These are phyloP conservation scores for Rauvolfia tetraphylla DNA, from an alignment of 257 asterid genomes.

Conservation along the genomic window DNA sequence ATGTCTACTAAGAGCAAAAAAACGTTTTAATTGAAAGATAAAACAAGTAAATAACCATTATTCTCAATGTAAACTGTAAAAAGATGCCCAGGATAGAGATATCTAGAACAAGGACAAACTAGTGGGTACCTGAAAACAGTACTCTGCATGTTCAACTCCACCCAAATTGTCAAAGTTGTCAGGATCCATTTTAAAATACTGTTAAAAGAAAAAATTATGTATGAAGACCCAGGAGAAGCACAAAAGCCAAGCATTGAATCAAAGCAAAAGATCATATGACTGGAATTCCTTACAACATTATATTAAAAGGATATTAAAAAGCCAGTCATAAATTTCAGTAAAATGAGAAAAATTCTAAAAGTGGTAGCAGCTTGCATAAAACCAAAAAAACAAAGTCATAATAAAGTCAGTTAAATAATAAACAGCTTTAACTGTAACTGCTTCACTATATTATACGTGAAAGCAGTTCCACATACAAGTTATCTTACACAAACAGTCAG, in stretches of 20 bases:
- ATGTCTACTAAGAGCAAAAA: not conserved
- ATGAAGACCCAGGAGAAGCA: not conserved
- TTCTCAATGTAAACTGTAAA: not conserved
- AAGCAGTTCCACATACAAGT: no score
- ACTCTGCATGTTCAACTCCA: slow-evolving; percentile 72
- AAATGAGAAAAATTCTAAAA: not conserved
- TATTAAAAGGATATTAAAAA: not conserved
- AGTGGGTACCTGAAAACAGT: slow-evolving; percentile 78
- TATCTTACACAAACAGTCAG: not conserved
- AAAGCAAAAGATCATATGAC: not conserved
- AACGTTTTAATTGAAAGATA: not conserved
- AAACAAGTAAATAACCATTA: not conserved
- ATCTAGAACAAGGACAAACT: not conserved
- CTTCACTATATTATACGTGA: no score
- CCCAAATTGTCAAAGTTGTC: slow-evolving; percentile 61
- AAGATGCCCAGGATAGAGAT: not conserved
- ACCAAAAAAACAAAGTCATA: not conserved
- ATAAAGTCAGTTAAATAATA: not conserved
- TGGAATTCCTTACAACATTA: not conserved
- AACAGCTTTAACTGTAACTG: not conserved
- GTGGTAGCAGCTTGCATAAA: not conserved
- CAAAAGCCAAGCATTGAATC: slow-evolving; percentile 14
- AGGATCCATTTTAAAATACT: slow-evolving; percentile 94
- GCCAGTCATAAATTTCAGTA: not conserved
- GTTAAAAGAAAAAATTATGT: slow-evolving; percentile 18